Evolutionary conservation across 768 basidiomycete genomes (phyloP).

Genomic region (Coprinopsis marcescibilis): DNA sequence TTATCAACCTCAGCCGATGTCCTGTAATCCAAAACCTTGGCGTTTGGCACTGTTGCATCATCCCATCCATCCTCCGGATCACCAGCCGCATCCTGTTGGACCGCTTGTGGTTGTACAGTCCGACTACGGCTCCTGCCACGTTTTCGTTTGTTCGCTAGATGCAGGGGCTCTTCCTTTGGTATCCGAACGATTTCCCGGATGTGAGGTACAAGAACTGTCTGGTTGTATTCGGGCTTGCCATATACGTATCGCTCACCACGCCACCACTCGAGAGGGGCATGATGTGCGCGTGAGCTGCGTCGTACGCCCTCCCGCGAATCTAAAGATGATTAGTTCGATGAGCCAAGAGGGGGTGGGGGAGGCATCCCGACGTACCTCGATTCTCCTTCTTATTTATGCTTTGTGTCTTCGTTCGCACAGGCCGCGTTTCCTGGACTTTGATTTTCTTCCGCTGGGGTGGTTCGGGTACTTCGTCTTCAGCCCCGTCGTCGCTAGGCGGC

Average conservation of each 20-base stretch:
- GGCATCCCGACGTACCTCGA: constrained; percentile 22
- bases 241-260: constrained; percentile 88
- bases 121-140: constrained; percentile 55
- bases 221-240: constrained; percentile 41
- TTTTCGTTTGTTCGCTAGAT: constrained; percentile 30
- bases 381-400: constrained; percentile 37
- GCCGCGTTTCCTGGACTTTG: constrained; percentile 14
- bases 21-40: constrained; percentile 63
- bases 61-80: constrained; percentile 82
- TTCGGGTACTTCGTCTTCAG: constrained; percentile 9
- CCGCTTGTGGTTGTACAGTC: constrained; percentile 39
- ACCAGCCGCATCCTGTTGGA: constrained; percentile 19
- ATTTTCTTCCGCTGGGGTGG: constrained; percentile 30
- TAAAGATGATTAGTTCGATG: constrained; percentile 13
- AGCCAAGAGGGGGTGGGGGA: not conserved
- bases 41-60: constrained; percentile 60
- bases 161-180: constrained; percentile 33
- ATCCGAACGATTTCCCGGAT: constrained; percentile 66
- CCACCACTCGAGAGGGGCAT: constrained; percentile 85
- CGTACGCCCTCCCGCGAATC: constrained; percentile 53
- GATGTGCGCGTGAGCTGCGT: constrained; percentile 62
- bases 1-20: constrained; percentile 55
- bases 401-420: constrained; percentile 16
- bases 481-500: constrained; percentile 21
- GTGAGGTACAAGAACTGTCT: constrained; percentile 50